Percentiles rank a stretch among this genome's conserved stretches.
These are phyloP conservation scores for Russula abietina DNA, from an alignment of 768 basidiomycete genomes.

Conservation along the genomic window DNA sequence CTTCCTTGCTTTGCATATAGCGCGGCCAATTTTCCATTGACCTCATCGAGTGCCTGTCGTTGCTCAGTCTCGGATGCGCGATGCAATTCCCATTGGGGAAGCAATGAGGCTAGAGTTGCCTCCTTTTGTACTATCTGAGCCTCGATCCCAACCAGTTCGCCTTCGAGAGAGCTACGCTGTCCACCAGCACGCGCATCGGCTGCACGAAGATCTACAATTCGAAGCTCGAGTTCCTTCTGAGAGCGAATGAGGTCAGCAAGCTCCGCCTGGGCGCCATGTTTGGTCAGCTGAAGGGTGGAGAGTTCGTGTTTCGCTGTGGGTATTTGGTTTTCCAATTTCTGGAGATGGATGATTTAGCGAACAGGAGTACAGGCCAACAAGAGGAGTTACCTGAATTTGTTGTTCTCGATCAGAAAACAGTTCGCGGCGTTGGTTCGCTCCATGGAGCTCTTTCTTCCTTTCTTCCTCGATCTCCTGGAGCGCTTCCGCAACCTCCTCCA, in stretches of 20 bases:
- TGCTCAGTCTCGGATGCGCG: constrained; percentile 47
- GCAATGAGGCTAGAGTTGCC: constrained; percentile 49
- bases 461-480: constrained; percentile 85
- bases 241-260: constrained; percentile 80
- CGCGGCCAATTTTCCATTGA: constrained; percentile 60
- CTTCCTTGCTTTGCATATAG: constrained; percentile 91
- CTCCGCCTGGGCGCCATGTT: constrained; percentile 74
- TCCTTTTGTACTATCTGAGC: constrained; percentile 60
- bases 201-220: constrained; percentile 67
- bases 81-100: constrained; percentile 65
- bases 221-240: constrained; percentile 81
- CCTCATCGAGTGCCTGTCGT: constrained; percentile 66
- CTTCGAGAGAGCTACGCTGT: constrained; percentile 53
- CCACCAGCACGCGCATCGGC: constrained; percentile 61
- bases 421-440: constrained; percentile 73
- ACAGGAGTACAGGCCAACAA: background rate
- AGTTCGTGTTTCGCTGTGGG: constrained; percentile 62
- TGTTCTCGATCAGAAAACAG: constrained; percentile 81
- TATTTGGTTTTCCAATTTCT: constrained; percentile 73
- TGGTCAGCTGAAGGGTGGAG: constrained; percentile 62
- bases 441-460: constrained; percentile 73
- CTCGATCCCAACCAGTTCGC: constrained; percentile 58
- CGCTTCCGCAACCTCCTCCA: constrained; percentile 81
- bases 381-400: constrained; percentile 59
- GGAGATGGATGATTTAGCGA: background rate